Evolutionary conservation across 306 rosid species (phyloP), one percentile per base, ranked within the genome.

Genomic region (Pyrus pyrifolia): DNA sequence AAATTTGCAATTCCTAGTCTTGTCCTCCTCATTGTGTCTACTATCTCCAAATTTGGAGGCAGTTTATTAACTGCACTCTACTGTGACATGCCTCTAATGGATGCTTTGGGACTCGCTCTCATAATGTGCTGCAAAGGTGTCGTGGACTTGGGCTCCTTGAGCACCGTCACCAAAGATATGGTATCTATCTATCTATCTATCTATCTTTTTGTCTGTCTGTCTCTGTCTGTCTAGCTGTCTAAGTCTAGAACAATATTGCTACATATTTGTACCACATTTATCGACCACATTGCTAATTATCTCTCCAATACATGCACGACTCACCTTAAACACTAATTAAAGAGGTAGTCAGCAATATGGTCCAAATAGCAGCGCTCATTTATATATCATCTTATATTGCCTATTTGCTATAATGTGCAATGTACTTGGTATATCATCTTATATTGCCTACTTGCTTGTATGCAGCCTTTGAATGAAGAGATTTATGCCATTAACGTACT

Each of bases 81-180:
- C 76, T 85, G 84, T 19, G 83, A 87, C 70, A 84, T 93, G 87
- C 93, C 90, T 1, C 45, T 85, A 21, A 72, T 86, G 42, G 96
- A 93, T 76, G 93, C 95, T 12, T 62, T 91, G 38, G 70, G 89
- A 64, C 90, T 93, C 45, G 86, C 91, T 64, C 73, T 86, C 69
- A 76, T 91, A 73, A 74, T 93, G 90, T 89, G 87, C 82, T 74
- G 81, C 87, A 89, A 89, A 89, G 96, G 98, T 70, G 83, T 83
- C 8, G 79, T 85, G 75, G 96, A 93, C 70, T 69, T 92, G 83
- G n/a, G 76, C 35, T 11, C 31, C 66, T 2, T 61, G 2, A 14
- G 35, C 66, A 61, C 19, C 13, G 66, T 19, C 27, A n/a, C 25
- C 0, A 8, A 57, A 40, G 45, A 40, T 40, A 40, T 8, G 45